These are phyloP conservation scores for Ilex aquifolium DNA, from an alignment of 257 asterid genomes.

Conservation along the genomic window DNA sequence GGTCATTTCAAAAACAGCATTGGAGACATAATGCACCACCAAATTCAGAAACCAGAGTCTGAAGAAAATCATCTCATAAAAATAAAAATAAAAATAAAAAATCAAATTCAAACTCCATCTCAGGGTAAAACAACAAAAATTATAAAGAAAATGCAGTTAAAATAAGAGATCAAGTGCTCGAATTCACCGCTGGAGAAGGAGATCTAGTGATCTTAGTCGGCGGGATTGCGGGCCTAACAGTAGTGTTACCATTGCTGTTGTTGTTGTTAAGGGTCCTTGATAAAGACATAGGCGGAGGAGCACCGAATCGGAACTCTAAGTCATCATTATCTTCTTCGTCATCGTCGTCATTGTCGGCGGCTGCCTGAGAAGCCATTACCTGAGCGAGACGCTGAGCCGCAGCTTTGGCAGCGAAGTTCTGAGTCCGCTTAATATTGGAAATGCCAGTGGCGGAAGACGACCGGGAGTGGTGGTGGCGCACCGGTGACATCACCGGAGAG, in stretches of 20 bases:
- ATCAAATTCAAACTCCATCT: not conserved
- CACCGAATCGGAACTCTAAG: constrained; percentile 61
- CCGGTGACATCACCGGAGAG: constrained; percentile 28
- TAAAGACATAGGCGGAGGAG: constrained; percentile 56
- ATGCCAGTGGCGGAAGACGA: constrained; percentile 75
- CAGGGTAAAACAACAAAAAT: too few relatives aligned
- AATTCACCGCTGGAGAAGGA: constrained; percentile 81
- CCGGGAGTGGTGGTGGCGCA: constrained; percentile 45
- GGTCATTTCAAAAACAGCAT: not conserved
- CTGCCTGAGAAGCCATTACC: constrained; percentile 95
- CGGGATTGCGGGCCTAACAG: constrained; percentile 34
- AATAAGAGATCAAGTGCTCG: not conserved
- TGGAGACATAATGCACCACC: not conserved
- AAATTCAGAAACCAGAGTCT: not conserved
- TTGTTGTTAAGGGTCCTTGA: constrained; percentile 48
- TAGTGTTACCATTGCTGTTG: not conserved
- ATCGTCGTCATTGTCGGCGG: constrained; percentile 43
- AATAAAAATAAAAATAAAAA: constrained; percentile 1
- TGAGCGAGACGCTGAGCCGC: constrained; percentile 99
- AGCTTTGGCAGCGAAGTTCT: constrained; percentile 94
- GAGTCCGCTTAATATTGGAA: constrained; percentile 89
- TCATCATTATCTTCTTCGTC: constrained; percentile 49
- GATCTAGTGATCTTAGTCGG: constrained; percentile 64
- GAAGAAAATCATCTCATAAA: too few relatives aligned
- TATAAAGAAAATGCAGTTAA: not conserved